Evolutionary conservation across 352 stramenopile species (phyloP).

Genomic region (Globisporangium ultimum): DNA sequence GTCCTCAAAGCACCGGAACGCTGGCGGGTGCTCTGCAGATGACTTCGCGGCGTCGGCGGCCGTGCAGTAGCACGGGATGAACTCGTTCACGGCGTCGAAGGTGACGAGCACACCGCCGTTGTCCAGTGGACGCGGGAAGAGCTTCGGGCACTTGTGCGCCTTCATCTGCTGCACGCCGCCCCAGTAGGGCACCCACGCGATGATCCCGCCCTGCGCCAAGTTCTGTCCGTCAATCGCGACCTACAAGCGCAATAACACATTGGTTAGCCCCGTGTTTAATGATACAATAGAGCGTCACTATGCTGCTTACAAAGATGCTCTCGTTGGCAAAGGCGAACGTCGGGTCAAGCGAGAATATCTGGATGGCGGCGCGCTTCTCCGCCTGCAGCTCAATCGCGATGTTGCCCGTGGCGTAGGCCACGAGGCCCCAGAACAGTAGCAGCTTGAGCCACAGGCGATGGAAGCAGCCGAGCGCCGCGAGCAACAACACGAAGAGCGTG

Average conservation of each 20-base stretch:
- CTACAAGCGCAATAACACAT: constrained; percentile 21
- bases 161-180: constrained; percentile 47
- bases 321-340: constrained; percentile 81
- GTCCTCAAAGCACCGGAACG: constrained; percentile 70
- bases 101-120: constrained; percentile 70
- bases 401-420: constrained; percentile 28
- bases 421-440: constrained; percentile 36
- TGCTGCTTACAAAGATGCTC: constrained; percentile 64
- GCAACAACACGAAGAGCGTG: constrained; percentile 16
- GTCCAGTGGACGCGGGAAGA: constrained; percentile 50
- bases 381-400: constrained; percentile 34
- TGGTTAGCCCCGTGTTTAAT: not conserved
- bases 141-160: constrained; percentile 36
- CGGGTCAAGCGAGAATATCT: constrained; percentile 71
- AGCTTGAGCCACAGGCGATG: constrained; percentile 60
- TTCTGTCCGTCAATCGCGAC: constrained; percentile 81
- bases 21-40: constrained; percentile 3
- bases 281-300: not conserved
- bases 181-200: constrained; percentile 79
- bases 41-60: constrained; percentile 19
- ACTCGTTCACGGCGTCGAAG: constrained; percentile 74
- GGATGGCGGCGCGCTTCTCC: constrained; percentile 48
- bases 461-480: constrained; percentile 35
- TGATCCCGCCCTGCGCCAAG: constrained; percentile 57
- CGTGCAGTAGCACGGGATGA: constrained; percentile 66